These are phyloP conservation scores for Triticum timopheevii DNA, from an alignment of 176 grass and related monocot genomes.

Conservation along the genomic window DNA sequence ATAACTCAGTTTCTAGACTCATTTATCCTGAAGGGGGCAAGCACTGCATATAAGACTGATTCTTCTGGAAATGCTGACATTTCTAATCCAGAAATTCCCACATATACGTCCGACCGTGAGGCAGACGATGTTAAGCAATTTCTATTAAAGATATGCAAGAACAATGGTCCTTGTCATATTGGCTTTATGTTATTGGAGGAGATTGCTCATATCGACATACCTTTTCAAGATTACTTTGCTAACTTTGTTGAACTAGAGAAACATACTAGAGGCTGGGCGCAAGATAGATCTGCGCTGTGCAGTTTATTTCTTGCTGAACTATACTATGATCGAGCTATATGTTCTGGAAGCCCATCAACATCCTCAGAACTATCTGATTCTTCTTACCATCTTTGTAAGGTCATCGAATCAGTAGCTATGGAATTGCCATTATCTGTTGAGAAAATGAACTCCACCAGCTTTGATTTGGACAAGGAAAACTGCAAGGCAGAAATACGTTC, in stretches of 20 bases:
- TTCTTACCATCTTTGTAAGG: constrained; percentile 87
- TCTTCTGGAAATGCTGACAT: constrained; percentile 46
- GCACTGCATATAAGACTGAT: constrained; percentile 46
- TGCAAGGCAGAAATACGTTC: constrained; percentile 22
- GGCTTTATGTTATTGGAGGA: constrained; percentile 81
- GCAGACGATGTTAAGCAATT: constrained; percentile 68
- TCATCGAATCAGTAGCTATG: constrained; percentile 68
- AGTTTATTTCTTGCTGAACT: constrained; percentile 95
- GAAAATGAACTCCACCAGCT: constrained; percentile 32
- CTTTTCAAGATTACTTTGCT: constrained; percentile 75
- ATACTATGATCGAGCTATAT: constrained; percentile 78
- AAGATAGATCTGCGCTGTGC: constrained; percentile 62
- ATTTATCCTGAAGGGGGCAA: constrained; percentile 61
- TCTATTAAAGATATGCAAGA: constrained; percentile 57
- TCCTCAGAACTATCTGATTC: constrained; percentile 65
- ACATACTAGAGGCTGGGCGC: constrained; percentile 77
- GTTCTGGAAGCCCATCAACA: constrained; percentile 58
- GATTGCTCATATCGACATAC: constrained; percentile 63
- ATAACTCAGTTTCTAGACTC: constrained; percentile 76
- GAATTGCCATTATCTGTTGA: constrained; percentile 44
- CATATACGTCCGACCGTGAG: constrained; percentile 60
- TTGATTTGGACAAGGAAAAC: constrained; percentile 25
- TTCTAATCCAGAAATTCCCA: constrained; percentile 42
- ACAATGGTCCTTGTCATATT: constrained; percentile 62
- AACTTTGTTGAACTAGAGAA: constrained; percentile 77